A percentile compares a stretch with the other conserved stretches of the same genome.
Evolutionary conservation across 148 eudicot genomes (phyloP).

Genomic region (Rhododendron mucronatum): DNA sequence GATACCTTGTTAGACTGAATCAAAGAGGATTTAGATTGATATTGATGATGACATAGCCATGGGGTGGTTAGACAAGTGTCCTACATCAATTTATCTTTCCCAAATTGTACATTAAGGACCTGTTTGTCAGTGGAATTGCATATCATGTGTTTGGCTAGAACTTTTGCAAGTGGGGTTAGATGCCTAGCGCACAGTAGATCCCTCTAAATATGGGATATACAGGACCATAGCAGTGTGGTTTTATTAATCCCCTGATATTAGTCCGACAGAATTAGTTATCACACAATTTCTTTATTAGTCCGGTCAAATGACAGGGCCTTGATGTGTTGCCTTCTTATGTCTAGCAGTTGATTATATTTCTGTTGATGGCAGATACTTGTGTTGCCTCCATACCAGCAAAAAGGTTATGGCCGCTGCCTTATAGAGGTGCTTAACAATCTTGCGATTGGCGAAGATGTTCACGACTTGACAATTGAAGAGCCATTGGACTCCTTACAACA

Average conservation of each 20-base stretch:
- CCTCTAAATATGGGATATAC: neutral
- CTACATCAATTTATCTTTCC: neutral
- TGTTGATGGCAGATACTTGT: slow-evolving; percentile 62
- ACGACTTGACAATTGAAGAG: slow-evolving; percentile 87
- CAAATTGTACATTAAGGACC: neutral
- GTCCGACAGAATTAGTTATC: neutral
- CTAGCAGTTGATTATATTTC: slow-evolving; percentile 3
- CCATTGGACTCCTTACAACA: slow-evolving; percentile 81
- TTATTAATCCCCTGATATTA: neutral
- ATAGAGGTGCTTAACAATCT: slow-evolving; percentile 56
- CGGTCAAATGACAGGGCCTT: neutral
- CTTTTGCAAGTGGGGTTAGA: neutral
- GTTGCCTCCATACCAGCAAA: slow-evolving; percentile 78
- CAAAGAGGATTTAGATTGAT: neutral
- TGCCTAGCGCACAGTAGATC: neutral
- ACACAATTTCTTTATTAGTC: neutral
- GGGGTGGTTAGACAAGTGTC: no score
- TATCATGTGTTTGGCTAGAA: neutral
- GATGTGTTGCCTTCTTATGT: neutral
- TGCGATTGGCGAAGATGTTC: slow-evolving; percentile 57
- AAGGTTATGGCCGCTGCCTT: slow-evolving; percentile 70
- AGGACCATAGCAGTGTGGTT: neutral
- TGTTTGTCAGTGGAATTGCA: neutral
- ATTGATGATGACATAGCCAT: neutral
- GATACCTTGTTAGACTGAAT: neutral